phyloP scores from a whole-genome alignment of 2,329 filamentous ascomycete genomes.

The Nemania sp. region DNA sequence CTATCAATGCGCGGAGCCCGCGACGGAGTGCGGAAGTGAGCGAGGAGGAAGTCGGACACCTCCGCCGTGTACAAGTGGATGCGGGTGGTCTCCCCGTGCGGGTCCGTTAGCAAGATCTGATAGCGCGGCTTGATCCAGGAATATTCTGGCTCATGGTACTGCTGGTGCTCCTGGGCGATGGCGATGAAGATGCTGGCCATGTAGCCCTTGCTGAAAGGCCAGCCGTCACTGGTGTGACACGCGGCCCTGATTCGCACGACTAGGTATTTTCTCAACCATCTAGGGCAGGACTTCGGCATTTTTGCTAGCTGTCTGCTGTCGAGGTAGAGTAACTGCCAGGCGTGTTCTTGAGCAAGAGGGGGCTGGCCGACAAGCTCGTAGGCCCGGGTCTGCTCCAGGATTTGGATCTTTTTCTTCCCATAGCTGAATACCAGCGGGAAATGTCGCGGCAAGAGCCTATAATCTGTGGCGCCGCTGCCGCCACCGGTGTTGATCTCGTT shows the following conservation, averaged over 20 bases:
- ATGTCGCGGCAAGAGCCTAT: no score
- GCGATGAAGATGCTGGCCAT: constrained; percentile 5
- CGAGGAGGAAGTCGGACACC: constrained; percentile 12
- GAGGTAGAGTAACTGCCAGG: constrained; percentile 4
- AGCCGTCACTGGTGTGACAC: neutral
- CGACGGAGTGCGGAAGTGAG: constrained; percentile 1
- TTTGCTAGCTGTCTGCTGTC: neutral
- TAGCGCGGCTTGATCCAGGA: neutral
- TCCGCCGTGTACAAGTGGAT: constrained; percentile 10
- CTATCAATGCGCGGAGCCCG: neutral
- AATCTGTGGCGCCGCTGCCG: no score
- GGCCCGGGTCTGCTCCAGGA: neutral
- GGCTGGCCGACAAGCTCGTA: neutral
- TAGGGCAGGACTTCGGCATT: neutral
- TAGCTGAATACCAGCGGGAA: no score
- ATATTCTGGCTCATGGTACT: no score
- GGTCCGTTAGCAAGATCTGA: constrained; percentile 9
- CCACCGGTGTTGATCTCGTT: no score
- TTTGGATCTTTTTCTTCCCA: neutral
- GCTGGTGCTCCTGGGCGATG: neutral
- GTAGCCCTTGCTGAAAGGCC: neutral
- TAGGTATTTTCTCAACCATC: neutral
- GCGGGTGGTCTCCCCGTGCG: neutral
- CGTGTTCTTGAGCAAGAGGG: neutral
- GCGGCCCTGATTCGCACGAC: no score